Percentiles rank a stretch among this genome's conserved stretches.
These are phyloP conservation scores for Heterobasidion annosum DNA, from an alignment of 1,284 basidiomycete genomes.

Conservation along the genomic window DNA sequence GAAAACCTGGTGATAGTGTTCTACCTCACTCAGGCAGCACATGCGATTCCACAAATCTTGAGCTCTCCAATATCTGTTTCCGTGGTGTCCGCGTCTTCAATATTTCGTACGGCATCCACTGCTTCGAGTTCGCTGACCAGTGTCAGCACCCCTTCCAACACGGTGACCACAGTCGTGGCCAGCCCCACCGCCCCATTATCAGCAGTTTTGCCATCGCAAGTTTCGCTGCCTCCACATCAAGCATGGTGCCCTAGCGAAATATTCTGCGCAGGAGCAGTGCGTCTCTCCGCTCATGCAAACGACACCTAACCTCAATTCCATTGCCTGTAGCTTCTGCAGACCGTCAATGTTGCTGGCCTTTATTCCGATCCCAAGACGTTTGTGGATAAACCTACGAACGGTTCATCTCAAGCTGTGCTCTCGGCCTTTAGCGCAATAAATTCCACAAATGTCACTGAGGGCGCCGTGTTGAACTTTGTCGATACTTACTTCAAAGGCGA, in stretches of 20 bases:
- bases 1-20: background rate
- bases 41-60: background rate
- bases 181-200: constrained; percentile 50
- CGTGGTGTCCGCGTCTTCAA: background rate
- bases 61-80: background rate
- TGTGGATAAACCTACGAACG: constrained; percentile 82
- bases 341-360: constrained; percentile 71
- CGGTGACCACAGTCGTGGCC: constrained; percentile 54
- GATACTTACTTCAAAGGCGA: constrained; percentile 78
- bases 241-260: constrained; percentile 75
- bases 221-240: constrained; percentile 61
- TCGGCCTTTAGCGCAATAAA: constrained; percentile 58
- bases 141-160: background rate
- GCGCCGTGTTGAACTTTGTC: constrained; percentile 61
- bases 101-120: no score
- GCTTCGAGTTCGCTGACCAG: background rate
- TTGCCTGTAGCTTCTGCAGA: constrained; percentile 61
- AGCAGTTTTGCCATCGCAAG: constrained; percentile 58
- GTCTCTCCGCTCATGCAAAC: constrained; percentile 21
- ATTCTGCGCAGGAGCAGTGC: constrained; percentile 73
- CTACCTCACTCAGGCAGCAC: background rate
- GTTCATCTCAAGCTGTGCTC: constrained; percentile 55
- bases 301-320: background rate
- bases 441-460: constrained; percentile 39
- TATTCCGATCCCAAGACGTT: constrained; percentile 86